Base-by-base conservation (phyloP, 108 stramenopile genomes). In the Nannochloropsis gaditana region DNA sequence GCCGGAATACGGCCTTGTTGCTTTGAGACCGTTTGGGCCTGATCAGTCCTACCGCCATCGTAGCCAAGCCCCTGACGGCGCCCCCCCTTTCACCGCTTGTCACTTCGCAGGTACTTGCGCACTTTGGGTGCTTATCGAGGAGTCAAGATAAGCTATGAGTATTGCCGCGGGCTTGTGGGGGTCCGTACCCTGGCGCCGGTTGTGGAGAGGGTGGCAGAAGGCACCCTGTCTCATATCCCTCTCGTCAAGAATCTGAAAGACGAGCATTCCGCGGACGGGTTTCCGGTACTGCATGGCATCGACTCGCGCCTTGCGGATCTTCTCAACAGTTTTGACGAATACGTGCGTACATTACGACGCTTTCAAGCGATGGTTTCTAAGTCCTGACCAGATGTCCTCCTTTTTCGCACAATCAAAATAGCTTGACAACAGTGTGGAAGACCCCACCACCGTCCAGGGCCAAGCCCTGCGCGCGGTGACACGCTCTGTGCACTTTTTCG, bases 41-140 rank as follows among this genome's bases (percentile, higher is more conserved):
- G 31, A 31, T 31, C 31, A 31, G 31, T 31, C 31, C 31, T 31
- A 31, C 31, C 31, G 31, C 31, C 31, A 31, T 31, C 31, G 31
- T 31, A 31, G 31, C 31, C 31, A 31, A 31, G 31, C 31, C 31
- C 31, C 31, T 31, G 31, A 31, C 31, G 31, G 31, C 31, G 31
- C 31, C 31, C 31, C 31, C 31, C 31, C 31, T 31, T 31, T 31
- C 31, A 31, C 31, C 31, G 31, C 31, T 31, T 31, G 31, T 31
- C 31, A 31, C 0, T 31, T 31, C 31, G 15, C 59, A 73, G 59
- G n/a, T 73, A 73, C 59, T 73, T 73, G 59, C 59, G 59, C 59
- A 73, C 59, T 73, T n/a, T 73, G 59, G 59, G 59, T 73, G 59
- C 59, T 73, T 73, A 73, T n/a, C 19, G n/a, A n/a, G n/a, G n/a